Evolutionary conservation across 305 asterid species (phyloP).

Genomic region (Fraxinus xanthoxyloides): DNA sequence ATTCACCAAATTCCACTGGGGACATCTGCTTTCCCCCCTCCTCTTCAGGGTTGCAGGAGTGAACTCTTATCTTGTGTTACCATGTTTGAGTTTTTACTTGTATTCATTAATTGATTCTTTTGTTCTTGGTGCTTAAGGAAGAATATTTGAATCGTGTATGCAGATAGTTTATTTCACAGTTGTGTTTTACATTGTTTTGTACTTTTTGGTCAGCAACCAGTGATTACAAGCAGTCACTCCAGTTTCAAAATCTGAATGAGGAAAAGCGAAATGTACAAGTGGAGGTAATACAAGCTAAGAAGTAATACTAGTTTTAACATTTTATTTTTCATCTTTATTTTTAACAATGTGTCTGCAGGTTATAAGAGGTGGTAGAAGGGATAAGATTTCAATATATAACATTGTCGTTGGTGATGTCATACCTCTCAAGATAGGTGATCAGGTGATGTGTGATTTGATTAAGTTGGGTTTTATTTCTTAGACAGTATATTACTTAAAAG

Average conservation of each 20-base stretch:
- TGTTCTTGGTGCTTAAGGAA: neutral
- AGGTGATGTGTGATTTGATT: conserved; percentile 43
- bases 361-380: conserved; percentile 84
- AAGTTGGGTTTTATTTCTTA: conserved; percentile 9
- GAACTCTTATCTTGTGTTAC: conserved; percentile 16
- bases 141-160: neutral
- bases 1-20: neutral
- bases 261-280: conserved; percentile 85
- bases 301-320: neutral
- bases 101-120: neutral
- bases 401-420: conserved; percentile 92
- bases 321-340: neutral
- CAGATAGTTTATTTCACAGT: neutral
- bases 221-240: conserved; percentile 91
- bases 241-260: conserved; percentile 83
- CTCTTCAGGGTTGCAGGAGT: neutral
- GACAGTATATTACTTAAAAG: conserved; percentile 10
- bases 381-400: conserved; percentile 75
- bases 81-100: neutral
- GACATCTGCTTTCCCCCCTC: neutral
- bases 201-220: conserved; percentile 62
- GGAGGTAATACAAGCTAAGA: conserved; percentile 57
- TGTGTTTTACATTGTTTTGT: conserved; percentile 18
- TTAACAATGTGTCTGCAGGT: conserved; percentile 46
- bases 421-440: conserved; percentile 95